Base-by-base conservation (phyloP, 192 early-diverging fungal genomes). In the Backusella mclennaniae region DNA sequence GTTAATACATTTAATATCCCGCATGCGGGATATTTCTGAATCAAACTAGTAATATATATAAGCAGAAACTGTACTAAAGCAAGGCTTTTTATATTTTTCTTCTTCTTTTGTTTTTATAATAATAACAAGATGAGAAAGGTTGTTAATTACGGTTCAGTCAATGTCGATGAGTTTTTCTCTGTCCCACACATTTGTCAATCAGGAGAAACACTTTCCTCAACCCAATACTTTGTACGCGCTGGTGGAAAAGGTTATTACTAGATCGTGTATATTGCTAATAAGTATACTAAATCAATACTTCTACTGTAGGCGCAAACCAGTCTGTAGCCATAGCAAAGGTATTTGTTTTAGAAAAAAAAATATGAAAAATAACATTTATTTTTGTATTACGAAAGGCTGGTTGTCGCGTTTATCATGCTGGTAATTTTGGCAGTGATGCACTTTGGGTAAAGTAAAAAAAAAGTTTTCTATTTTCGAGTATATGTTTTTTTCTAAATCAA, bases 341-440 rank as follows among this genome's bases (percentile, higher is more conserved):
- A 77, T 23, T 35, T 67, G 49, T 63, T 29, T 63, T 29, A 29
- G 3, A 63, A 63, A 63, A 31, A 42, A 52, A 66, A 31, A 31
- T 9, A 8, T 15, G 49, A 42, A 33, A 31, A 29, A 14, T 75
- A 33, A 77, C 35, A 7, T 66, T 2, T 6, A 14, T n/a, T 52
- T 49, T 23, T 33, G 36, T 63, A 12, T 66, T 33, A 44, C 66
- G 8, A 52, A 78, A 89, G 81, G 89, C 94, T 6, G 92, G 93
- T 6, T 87, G 81, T 4, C 79, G 86, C 9, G 90, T 96, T 6
- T 86, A 89, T 69, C 89, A 94, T 67, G 92, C 90, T 17, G 97
- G 95, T 41, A 90, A 88, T 71, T 86, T 98, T 14, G 97, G 97
- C 19, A 81, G 81, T 9, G 97, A 98, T 82, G 96, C 94, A 11